Percentiles rank a stretch among this genome's conserved stretches.
phyloP scores from a whole-genome alignment of 176 grass and related monocot species.

The Musa acuminata region DNA sequence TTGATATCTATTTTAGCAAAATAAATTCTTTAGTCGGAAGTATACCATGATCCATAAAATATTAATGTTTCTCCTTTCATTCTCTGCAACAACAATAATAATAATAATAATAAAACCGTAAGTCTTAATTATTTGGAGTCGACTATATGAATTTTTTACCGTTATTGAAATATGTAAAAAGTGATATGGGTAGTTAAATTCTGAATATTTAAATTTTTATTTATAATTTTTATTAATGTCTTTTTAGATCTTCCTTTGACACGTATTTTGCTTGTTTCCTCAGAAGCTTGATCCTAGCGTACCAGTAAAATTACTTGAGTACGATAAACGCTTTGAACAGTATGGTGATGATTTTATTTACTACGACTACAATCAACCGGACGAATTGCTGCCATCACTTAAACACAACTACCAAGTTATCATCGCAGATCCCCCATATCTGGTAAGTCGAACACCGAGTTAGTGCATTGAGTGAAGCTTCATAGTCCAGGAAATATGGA shows the following conservation, averaged over 20 bases:
- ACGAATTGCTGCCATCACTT: constrained; percentile 45
- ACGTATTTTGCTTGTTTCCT: neutral
- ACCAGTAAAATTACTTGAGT: constrained; percentile 50
- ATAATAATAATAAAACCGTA: no score
- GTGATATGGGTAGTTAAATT: no score
- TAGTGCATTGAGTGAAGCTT: neutral
- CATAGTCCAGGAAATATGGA: neutral
- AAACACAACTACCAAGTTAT: constrained; percentile 61
- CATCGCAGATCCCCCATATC: constrained; percentile 78
- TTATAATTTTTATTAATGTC: neutral
- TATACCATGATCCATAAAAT: no score
- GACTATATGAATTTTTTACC: no score
- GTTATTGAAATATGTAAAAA: no score
- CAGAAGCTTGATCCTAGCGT: constrained; percentile 42
- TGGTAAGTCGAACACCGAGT: constrained; percentile 26
- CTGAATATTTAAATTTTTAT: neutral
- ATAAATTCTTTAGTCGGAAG: no score
- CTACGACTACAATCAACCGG: constrained; percentile 86
- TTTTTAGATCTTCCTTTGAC: neutral
- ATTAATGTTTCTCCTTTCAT: no score
- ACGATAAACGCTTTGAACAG: constrained; percentile 65
- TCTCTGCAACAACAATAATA: no score
- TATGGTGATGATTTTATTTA: constrained; percentile 67
- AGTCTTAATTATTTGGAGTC: no score
- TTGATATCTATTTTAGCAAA: no score